A percentile compares a stretch with the other conserved stretches of the same genome.
phyloP scores from a whole-genome alignment of 148 eudicot genomes.

The Bassia scoparia region DNA sequence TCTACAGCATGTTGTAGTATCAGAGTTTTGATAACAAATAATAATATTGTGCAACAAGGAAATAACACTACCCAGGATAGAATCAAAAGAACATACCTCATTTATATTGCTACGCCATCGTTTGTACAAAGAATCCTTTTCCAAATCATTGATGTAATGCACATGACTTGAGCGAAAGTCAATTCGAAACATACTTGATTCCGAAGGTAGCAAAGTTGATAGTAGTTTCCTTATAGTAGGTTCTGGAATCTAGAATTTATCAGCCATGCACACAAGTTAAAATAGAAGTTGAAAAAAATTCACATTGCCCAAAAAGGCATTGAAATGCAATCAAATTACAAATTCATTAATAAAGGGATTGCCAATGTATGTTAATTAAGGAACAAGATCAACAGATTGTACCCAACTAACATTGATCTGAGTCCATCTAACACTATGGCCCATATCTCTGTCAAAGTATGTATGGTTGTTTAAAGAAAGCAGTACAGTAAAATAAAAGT shows the following conservation, averaged over 20 bases:
- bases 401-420: background rate
- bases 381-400: background rate
- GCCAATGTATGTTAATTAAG: background rate
- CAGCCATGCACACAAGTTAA: conserved; percentile 19
- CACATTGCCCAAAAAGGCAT: background rate
- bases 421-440: too few species aligned
- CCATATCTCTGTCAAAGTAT: too few species aligned
- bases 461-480: too few species aligned
- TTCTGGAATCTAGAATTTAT: conserved; percentile 64
- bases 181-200: conserved; percentile 68
- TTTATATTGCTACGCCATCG: conserved; percentile 93
- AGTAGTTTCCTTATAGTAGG: conserved; percentile 62
- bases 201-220: conserved; percentile 65
- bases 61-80: conserved; percentile 5
- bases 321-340: background rate
- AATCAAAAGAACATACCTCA: conserved; percentile 50
- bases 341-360: background rate
- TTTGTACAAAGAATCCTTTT: conserved; percentile 82
- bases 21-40: conserved; percentile 6
- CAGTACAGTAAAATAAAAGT: too few species aligned
- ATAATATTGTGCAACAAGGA: background rate
- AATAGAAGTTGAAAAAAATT: background rate
- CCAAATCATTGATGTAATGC: conserved; percentile 91
- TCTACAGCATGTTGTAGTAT: conserved; percentile 39
- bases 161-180: conserved; percentile 94